These are phyloP conservation scores for Yamadazyma olivae DNA, from an alignment of 805 yeast species.

Conservation along the genomic window DNA sequence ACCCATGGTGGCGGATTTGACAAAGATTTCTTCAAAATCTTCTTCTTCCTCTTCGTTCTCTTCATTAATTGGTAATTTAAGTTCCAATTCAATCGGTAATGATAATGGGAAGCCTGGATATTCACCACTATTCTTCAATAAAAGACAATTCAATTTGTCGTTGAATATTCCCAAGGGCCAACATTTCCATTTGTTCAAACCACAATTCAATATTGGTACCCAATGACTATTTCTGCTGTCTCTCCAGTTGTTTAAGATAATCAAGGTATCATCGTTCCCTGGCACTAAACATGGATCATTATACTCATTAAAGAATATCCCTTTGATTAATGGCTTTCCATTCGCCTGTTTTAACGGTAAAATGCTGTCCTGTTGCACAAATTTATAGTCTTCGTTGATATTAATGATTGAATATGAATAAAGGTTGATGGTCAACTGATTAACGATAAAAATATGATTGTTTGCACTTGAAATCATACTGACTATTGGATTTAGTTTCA, in stretches of 20 bases:
- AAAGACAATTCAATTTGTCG: slow-evolving; percentile 69
- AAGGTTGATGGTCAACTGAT: slow-evolving; percentile 31
- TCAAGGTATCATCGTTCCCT: slow-evolving; percentile 71
- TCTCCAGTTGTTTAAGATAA: slow-evolving; percentile 78
- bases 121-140: slow-evolving; percentile 59
- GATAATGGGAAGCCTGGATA: slow-evolving; percentile 87
- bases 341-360: slow-evolving; percentile 28
- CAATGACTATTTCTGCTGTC: slow-evolving; percentile 72
- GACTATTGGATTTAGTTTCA: slow-evolving; percentile 69
- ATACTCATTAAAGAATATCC: slow-evolving; percentile 79
- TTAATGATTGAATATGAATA: slow-evolving; percentile 49
- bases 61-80: slow-evolving; percentile 58
- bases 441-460: slow-evolving; percentile 50
- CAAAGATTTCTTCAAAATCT: slow-evolving; percentile 60
- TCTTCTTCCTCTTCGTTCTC: slow-evolving; percentile 20
- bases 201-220: slow-evolving; percentile 79
- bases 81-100: slow-evolving; percentile 73
- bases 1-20: slow-evolving; percentile 61
- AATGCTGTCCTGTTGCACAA: slow-evolving; percentile 36
- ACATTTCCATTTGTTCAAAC: slow-evolving; percentile 54
- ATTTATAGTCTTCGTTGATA: slow-evolving; percentile 36
- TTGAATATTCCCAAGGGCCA: slow-evolving; percentile 86
- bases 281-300: slow-evolving; percentile 86
- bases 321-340: slow-evolving; percentile 44
- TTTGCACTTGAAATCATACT: slow-evolving; percentile 63